Base-by-base conservation (phyloP, 257 asterid species). In the Nicotiana paniculata region DNA sequence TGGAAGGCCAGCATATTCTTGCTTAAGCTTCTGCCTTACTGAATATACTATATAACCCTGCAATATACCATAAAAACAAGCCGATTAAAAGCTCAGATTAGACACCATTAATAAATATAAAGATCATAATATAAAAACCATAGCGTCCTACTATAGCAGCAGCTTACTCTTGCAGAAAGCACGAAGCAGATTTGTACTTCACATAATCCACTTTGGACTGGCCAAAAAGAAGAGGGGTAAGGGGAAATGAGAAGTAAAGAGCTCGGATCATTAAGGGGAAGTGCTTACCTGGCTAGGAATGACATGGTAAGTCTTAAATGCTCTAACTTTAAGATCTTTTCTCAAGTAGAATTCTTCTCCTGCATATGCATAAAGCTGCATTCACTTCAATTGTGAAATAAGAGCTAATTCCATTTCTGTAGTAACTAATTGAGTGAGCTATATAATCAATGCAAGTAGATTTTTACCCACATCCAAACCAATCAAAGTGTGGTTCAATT, bases 31-130 rank as follows among this genome's bases (percentile, higher is more conserved):
- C 76, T 93, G 93, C 84, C 84, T 93, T 84, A 93, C 90, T 11
- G 98, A 90, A 86, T 96, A 96, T 53, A 96, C 84, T 83, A 93
- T 85, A 87, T 94, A 96, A 51, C 99, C 99, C 98, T 95, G 81
- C 78, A 86, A 57, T 24, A 63, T 28, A 58, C 30, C 77, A 81
- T 16, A 57, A 63, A 55, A 8, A 51, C 2, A 61, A 62, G 63
- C 43, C 9, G 61, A 30, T 84, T 66, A 24, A 43, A 46, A 24
- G 4, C 37, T 24, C 79, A 72, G 8, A 24, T 43, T 12, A 72
- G 59, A 72, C 78, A 72, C 6, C 62, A 74, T 4, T 24, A 75
- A 75, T 75, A 75, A 13, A 75, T 15, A 13, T 7, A 75, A 61
- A 51, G 62, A 48, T 75, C 63, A 7, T 2, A 75, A 13, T 28